Evolutionary conservation across 805 yeast genomes (phyloP), one percentile per base, ranked within the genome.

Genomic region (Pichia thaimueangensis): DNA sequence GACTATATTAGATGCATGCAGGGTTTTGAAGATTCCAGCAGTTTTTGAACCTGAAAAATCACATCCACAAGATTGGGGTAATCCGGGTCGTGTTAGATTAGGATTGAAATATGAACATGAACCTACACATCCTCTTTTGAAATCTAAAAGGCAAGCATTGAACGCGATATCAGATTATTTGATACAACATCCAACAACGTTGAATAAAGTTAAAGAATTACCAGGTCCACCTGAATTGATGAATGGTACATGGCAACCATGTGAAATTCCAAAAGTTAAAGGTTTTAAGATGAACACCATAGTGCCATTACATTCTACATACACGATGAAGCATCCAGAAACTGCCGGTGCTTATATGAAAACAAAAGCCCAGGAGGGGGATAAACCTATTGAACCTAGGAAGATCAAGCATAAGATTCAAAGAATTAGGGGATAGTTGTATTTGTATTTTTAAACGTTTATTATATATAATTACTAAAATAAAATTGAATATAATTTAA

Each of bases 11-110:
- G 95, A 87, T 53, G 97, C 95, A 16, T 72, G 71, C 33, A 54
- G 52, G 30, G 27, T 42, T 15, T 37, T 64, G 29, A 45, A 50
- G 16, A 33, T 64, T 10, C 54, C 57, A 6, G 57, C 69, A 2
- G 68, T 82, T 33, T 69, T 80, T 45, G 93, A 86, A 63, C 79
- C 91, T 47, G 86, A 83, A 46, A 93, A 88, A 65, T 63, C 83
- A 1, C 98, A 91, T 64, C 97, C 97, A 11, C 95, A 89, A 62
- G 97, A 91, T 64, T 93, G 82, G 74, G 95, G 97, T 51, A 91
- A 91, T 58, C 94, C 97, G 5, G 98, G 98, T n/a, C 74, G 97
- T 55, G 89, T 93, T 28, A 76, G 95, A 51, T 82, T 88, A 19
- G 67, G 78, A 35, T 51, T 86, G 31, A 82, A 78, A 54, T 55